Percentiles rank a stretch among this genome's conserved stretches.
phyloP scores from a whole-genome alignment of 257 asterid genomes.

The Salvia miltiorrhiza region DNA sequence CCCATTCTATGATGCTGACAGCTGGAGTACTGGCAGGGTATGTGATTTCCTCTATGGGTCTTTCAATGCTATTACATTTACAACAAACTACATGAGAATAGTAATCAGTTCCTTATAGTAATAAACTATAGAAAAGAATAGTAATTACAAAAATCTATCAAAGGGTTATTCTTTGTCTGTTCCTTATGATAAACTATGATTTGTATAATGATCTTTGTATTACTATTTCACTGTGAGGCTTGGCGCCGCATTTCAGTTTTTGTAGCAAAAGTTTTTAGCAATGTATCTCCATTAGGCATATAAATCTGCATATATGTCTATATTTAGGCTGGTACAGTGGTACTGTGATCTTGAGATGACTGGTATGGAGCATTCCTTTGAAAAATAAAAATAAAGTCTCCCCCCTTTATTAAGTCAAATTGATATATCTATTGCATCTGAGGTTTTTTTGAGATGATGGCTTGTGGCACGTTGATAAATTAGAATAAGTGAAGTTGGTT shows the following conservation, averaged over 20 bases:
- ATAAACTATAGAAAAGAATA: no score
- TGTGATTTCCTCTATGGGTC: slow-evolving; percentile 21
- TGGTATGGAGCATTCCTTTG: background rate
- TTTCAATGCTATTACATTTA: slow-evolving; percentile 8
- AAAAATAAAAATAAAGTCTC: background rate
- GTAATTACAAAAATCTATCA: background rate
- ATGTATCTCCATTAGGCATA: slow-evolving; percentile 1
- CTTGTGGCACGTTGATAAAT: background rate
- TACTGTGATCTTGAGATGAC: background rate
- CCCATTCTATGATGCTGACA: slow-evolving; percentile 57
- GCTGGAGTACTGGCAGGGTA: slow-evolving; percentile 74
- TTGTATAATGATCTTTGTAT: background rate
- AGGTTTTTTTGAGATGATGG: background rate
- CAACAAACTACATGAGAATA: slow-evolving; percentile 13
- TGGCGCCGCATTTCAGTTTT: background rate
- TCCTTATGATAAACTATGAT: slow-evolving; percentile 1
- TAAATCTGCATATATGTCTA: background rate
- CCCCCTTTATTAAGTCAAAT: background rate
- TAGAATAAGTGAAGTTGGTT: slow-evolving; percentile 18
- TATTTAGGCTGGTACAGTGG: background rate
- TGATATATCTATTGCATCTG: background rate
- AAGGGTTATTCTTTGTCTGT: slow-evolving; percentile 1
- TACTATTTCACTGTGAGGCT: background rate
- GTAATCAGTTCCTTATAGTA: no score
- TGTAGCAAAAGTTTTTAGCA: background rate